Base-by-base conservation (phyloP, 805 yeast genomes). In the Zygoascus bituminiphila region DNA sequence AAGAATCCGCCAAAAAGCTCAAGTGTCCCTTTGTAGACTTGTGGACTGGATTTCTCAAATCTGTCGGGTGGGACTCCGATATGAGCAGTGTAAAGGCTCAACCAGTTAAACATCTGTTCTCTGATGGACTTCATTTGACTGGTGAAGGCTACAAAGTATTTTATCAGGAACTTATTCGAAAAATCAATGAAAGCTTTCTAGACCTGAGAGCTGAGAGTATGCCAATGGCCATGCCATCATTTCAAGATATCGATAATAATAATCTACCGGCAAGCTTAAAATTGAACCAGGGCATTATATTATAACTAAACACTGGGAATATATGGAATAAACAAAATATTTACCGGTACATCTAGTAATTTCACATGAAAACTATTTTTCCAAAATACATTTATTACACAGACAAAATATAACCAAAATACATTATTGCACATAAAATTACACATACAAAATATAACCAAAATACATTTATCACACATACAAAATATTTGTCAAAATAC, bases 41-140 rank as follows among this genome's bases (percentile, higher is more conserved):
- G 25, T 74, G 77, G 68, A 51, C 65, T 3, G 66, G 66, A 0
- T 74, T 81, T 51, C 53, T 21, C 59, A 61, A 66, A 45, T 65
- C 70, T 2, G 63, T 65, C 2, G 71, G 70, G 33, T 73, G 76
- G 74, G 55, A 57, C 5, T 68, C 69, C 1, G 60, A 57, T 21
- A 55, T 54, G 31, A 46, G 43, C 25, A 42, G 38, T 22, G 37
- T 42, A 29, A 51, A 44, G 41, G 44, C 57, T 12, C 40, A 31
- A 14, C 40, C 40, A 14, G 9, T 12, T 9, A 33, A 19, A 14
- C 15, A 22, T 14, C 56, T 77, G 7, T 57, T 78, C 19, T 52
- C 58, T 9, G 81, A 76, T 51, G 89, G 89, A 5, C 61, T 84
- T 39, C 89, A 84, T 62, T 83, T 68, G 60, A 68, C 75, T 2